Evolutionary conservation across 441 rosid genomes (phyloP), one percentile per base, ranked within the genome.

Genomic region (Populus tomentosa): DNA sequence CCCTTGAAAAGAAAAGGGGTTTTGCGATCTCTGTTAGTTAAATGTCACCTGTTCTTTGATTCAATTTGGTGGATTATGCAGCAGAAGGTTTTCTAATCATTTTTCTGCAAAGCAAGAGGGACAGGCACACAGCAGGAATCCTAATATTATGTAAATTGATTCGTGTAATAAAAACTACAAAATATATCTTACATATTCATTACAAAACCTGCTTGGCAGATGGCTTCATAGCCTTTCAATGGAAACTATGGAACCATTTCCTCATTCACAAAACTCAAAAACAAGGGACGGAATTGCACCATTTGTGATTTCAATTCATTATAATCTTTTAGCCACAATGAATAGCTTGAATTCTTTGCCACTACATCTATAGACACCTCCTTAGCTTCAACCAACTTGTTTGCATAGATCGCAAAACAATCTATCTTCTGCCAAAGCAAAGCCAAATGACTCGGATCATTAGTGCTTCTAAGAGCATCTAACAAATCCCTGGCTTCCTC

Each of bases 401-500:
- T 33, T 0, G 94, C 89, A 36, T 87, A 77, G 5, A 24, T 78
- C 67, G 82, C 88, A 35, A 95, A 93, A 3, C 0, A 10, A 6
- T 76, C 40, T 35, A 89, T 75, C 24, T 78, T 78, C 7, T 62
- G 68, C 94, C 88, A 82, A n/a, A 89, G 67, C 36, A 28, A 2
- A 35, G 28, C 40, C 56, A 10, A 64, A 36, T 28, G 86, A 7
- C 30, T 80, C 1, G 24, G 40, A 78, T 88, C 88, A 7, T 28
- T 70, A 77, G 88, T 93, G 14, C 79, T 79, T 84, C 73, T 86
- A 7, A 87, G 69, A 18, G 23, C 78, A 69, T 88, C 86, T 4
- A 91, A 78, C 72, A 75, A 85, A 30, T 91, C 99, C 78, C 77
- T 86, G 6, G 94, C 95, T 84, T 91, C 91, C 83, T 95, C 97